These are phyloP conservation scores for Penicillium macrosclerotiorum DNA, from an alignment of 495 filamentous ascomycete genomes.

Conservation along the genomic window DNA sequence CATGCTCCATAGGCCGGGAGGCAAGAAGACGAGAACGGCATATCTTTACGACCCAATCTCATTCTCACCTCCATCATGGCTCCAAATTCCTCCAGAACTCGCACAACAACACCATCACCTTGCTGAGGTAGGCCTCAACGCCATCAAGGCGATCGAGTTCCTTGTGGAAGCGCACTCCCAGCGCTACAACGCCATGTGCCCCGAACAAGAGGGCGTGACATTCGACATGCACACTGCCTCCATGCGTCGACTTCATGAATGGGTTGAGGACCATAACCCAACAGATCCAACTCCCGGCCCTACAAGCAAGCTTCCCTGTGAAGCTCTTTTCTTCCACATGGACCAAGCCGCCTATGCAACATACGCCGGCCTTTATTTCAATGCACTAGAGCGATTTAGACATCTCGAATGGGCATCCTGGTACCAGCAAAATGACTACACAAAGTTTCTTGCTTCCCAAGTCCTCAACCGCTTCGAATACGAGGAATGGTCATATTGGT, in stretches of 20 bases:
- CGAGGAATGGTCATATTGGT: conserved; percentile 24
- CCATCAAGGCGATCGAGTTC: conserved; percentile 10
- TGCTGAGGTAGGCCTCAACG: conserved; percentile 1
- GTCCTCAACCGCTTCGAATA: conserved; percentile 7
- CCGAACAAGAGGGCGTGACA: not conserved
- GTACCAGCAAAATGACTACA: not conserved
- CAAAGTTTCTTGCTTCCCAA: not conserved
- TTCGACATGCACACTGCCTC: conserved; percentile 12
- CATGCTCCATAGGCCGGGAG: not conserved
- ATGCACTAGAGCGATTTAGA: conserved; percentile 7
- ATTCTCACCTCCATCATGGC: conserved; percentile 7
- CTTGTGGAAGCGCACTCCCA: not conserved
- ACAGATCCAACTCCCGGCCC: conserved; percentile 15
- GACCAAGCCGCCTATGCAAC: conserved; percentile 13
- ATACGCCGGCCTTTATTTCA: conserved; percentile 6
- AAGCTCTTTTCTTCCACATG: conserved; percentile 9
- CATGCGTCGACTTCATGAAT: conserved; percentile 20
- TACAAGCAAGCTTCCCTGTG: conserved; percentile 18
- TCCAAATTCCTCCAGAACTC: conserved; percentile 6
- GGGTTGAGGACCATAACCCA: conserved; percentile 13
- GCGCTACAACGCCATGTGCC: conserved; percentile 23
- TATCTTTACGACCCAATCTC: conserved; percentile 1
- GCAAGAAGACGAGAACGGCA: conserved; percentile 7
- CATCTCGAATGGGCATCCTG: not conserved
- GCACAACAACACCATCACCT: not conserved